Percentiles rank a stretch among this genome's conserved stretches.
These are phyloP conservation scores for Triticum monococcum DNA, from an alignment of 176 grass and related monocot species.

Conservation along the genomic window DNA sequence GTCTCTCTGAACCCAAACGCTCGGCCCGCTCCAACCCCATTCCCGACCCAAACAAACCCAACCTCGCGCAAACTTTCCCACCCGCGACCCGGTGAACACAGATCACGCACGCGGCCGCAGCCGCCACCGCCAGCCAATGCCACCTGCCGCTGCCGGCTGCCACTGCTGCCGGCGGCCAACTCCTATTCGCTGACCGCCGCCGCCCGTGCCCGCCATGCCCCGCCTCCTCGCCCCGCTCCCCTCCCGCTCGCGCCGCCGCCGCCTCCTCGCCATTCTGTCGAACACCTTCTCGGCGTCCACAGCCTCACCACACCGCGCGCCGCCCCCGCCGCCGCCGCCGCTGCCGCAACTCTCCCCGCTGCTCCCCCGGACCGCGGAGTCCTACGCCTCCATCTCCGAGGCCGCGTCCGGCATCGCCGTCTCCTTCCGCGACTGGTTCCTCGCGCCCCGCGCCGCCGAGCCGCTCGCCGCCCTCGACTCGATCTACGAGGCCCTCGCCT, in stretches of 20 bases:
- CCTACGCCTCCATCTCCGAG: not conserved
- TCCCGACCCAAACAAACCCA: conserved; percentile 10
- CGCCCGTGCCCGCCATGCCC: conserved; percentile 20
- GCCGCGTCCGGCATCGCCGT: conserved; percentile 38
- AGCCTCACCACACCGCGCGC: not conserved
- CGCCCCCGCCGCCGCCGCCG: not conserved
- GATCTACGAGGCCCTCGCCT: conserved; percentile 68
- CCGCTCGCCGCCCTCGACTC: conserved; percentile 41
- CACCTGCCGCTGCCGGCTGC: conserved; percentile 40
- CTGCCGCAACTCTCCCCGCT: conserved; percentile 32
- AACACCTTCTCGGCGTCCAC: conserved; percentile 45
- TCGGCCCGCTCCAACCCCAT: conserved; percentile 1
- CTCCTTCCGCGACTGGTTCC: conserved; percentile 71
- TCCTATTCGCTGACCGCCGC: not conserved
- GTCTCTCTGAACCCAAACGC: not conserved
- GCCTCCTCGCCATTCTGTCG: conserved; percentile 44
- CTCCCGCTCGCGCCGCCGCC: conserved; percentile 14
- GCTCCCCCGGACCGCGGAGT: not conserved
- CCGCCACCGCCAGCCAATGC: conserved; percentile 28
- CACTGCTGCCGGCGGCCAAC: conserved; percentile 46
- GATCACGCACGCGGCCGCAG: conserved; percentile 3
- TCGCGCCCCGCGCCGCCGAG: conserved; percentile 15
- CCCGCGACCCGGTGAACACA: not conserved
- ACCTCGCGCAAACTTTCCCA: not conserved
- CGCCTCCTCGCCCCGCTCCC: conserved; percentile 21